Conservation (phyloP, 1,139 yeast species). For the Pichia norvegensis region DNA sequence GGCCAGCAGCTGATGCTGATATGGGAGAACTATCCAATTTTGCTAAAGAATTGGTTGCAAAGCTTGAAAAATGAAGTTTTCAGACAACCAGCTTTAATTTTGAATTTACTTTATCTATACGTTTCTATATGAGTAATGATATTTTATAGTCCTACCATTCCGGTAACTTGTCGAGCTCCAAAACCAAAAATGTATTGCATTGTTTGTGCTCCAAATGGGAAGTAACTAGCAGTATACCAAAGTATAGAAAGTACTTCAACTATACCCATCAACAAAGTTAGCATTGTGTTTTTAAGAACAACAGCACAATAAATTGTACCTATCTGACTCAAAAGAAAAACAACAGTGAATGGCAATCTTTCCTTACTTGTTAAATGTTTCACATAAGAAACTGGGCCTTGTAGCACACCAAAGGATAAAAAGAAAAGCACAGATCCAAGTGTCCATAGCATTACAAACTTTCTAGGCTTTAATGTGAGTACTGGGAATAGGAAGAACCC, state of each 20-base stretch:
- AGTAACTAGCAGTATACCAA: slow-evolving; percentile 85
- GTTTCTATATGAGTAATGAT: neutral
- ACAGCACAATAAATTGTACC: slow-evolving; percentile 38
- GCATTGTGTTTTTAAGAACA: slow-evolving; percentile 56
- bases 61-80: slow-evolving; percentile 28
- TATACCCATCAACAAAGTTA: slow-evolving; percentile 69
- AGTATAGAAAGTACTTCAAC: slow-evolving; percentile 77
- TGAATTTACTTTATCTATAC: neutral
- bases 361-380: slow-evolving; percentile 68
- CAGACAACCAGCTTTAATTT: neutral
- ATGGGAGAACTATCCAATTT: slow-evolving; percentile 59
- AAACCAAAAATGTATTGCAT: slow-evolving; percentile 68
- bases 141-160: slow-evolving; percentile 36
- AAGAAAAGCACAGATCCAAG: slow-evolving; percentile 84
- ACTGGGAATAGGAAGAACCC: slow-evolving; percentile 85
- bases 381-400: slow-evolving; percentile 79
- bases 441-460: slow-evolving; percentile 87
- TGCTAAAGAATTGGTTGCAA: slow-evolving; percentile 54
- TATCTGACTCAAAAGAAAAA: slow-evolving; percentile 52
- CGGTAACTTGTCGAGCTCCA: slow-evolving; percentile 70
- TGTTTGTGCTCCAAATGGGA: slow-evolving; percentile 92
- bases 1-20: slow-evolving; percentile 83
- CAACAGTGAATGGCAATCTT: slow-evolving; percentile 69
- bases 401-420: slow-evolving; percentile 81
- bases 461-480: slow-evolving; percentile 80